A percentile compares a stretch with the other conserved stretches of the same genome.
Conservation (phyloP, 768 basidiomycete genomes). For the Suillus sp. region DNA sequence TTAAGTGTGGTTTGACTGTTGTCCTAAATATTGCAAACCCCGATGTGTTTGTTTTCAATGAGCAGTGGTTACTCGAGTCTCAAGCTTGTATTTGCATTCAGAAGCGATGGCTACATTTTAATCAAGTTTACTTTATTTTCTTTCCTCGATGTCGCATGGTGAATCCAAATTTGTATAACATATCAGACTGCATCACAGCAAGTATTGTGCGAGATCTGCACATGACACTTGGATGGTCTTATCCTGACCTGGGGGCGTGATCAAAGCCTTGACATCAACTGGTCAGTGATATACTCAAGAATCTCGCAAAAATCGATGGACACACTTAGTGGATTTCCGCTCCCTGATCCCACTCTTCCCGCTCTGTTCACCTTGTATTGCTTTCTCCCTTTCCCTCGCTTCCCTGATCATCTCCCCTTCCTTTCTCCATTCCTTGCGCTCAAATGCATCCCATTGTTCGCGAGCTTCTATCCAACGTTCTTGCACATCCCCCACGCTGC, state of each 20-base stretch:
- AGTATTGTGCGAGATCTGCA: background rate
- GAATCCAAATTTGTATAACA: background rate
- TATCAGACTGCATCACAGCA: background rate
- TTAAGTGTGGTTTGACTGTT: too few relatives aligned
- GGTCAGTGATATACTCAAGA: background rate
- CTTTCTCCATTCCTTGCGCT: constrained; percentile 73
- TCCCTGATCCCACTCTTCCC: constrained; percentile 29
- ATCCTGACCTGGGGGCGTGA: background rate
- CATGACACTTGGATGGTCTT: background rate
- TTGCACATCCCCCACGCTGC: constrained; percentile 75
- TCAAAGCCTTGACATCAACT: background rate
- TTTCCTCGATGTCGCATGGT: background rate
- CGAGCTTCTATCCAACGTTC: constrained; percentile 91
- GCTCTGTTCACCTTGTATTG: constrained; percentile 3
- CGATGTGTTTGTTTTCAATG: background rate
- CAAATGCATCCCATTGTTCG: constrained; percentile 81
- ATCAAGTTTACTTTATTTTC: background rate
- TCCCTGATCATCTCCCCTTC: constrained; percentile 57
- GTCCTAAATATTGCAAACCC: too few relatives aligned
- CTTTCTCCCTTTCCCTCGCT: constrained; percentile 21
- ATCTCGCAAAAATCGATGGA: background rate
- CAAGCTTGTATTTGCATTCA: background rate
- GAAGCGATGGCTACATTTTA: background rate
- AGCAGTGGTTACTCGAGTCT: background rate
- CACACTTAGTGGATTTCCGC: constrained; percentile 22